A percentile compares a stretch with the other conserved stretches of the same genome.
Evolutionary conservation across 2,329 filamentous ascomycete species (phyloP).

Genomic region (Hypoxylon sp.): DNA sequence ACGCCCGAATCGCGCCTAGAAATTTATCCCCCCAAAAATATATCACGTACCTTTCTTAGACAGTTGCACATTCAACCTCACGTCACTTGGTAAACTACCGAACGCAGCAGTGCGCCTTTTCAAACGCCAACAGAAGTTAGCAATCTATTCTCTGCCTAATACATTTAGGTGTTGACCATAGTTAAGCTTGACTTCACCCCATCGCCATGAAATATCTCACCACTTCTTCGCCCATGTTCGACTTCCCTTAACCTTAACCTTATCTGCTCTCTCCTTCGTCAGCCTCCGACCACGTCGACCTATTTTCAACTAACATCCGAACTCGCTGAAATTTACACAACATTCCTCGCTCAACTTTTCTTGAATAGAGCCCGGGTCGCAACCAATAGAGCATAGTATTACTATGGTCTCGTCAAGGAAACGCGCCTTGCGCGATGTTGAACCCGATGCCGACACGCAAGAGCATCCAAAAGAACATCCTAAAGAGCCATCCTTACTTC

Average conservation of each 20-base stretch:
- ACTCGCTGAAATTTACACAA: background rate
- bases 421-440: conserved; percentile 61
- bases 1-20: conserved; percentile 40
- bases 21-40: conserved; percentile 27
- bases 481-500: conserved; percentile 62
- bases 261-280: conserved; percentile 24
- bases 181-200: conserved; percentile 5
- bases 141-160: conserved; percentile 2
- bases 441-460: conserved; percentile 50
- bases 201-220: conserved; percentile 42
- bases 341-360: conserved; percentile 19
- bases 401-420: conserved; percentile 63
- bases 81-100: conserved; percentile 17
- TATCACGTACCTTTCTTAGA: conserved; percentile 10
- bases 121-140: conserved; percentile 1
- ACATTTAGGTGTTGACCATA: conserved; percentile 21
- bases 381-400: conserved; percentile 17
- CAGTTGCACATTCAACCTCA: conserved; percentile 22
- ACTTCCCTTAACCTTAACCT: conserved; percentile 37
- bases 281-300: conserved; percentile 3
- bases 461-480: conserved; percentile 41
- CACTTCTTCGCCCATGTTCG: conserved; percentile 20
- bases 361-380: conserved; percentile 13
- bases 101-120: conserved; percentile 23
- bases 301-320: conserved; percentile 6